A percentile compares a stretch with the other conserved stretches of the same genome.
These are phyloP conservation scores for Alternaria panax DNA, from an alignment of 2,329 filamentous ascomycete genomes.

Conservation along the genomic window DNA sequence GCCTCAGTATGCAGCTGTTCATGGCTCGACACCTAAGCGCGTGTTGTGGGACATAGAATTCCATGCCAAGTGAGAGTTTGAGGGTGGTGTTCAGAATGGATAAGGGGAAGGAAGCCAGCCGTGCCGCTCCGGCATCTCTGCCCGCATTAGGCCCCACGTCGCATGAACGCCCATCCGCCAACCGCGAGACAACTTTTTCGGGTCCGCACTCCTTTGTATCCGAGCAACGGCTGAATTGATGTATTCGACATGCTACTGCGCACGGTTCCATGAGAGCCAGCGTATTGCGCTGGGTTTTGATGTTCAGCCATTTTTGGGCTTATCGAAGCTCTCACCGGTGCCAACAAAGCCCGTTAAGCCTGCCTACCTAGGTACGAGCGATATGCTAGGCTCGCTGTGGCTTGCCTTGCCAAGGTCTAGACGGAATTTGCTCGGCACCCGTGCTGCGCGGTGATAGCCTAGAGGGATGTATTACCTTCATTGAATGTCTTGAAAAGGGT, in stretches of 20 bases:
- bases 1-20: slow-evolving; percentile 3
- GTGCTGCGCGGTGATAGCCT: background rate
- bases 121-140: slow-evolving; percentile 10
- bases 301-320: background rate
- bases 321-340: background rate
- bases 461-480: background rate
- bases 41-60: background rate
- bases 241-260: background rate
- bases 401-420: slow-evolving; percentile 1
- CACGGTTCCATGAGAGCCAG: background rate
- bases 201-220: background rate
- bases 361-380: background rate
- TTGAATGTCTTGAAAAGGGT: background rate
- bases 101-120: slow-evolving; percentile 2
- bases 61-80: background rate
- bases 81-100: background rate
- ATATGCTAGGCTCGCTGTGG: slow-evolving; percentile 8
- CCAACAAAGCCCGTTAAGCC: background rate
- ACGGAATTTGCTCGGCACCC: background rate
- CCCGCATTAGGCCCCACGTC: background rate
- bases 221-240: background rate
- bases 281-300: background rate
- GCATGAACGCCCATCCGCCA: slow-evolving; percentile 2
- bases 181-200: background rate
- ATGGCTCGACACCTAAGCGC: background rate